Percentiles rank a stretch among this genome's conserved stretches.
These are phyloP conservation scores for Rhizoctonia solani DNA, from an alignment of 1,284 basidiomycete genomes.

Conservation along the genomic window DNA sequence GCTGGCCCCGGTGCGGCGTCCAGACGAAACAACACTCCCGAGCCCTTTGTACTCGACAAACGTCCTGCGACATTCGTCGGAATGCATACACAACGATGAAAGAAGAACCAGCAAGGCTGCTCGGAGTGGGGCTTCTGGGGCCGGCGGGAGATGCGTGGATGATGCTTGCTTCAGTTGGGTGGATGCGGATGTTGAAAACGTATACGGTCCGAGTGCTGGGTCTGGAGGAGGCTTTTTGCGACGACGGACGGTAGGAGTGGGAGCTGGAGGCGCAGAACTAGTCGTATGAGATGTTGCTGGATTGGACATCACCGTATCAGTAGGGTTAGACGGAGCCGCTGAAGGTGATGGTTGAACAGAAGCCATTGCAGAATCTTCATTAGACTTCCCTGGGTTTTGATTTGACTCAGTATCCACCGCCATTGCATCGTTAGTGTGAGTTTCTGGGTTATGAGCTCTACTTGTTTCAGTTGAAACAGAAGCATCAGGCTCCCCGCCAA, in stretches of 20 bases:
- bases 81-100: slow-evolving; percentile 11
- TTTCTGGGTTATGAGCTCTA: too few relatives aligned
- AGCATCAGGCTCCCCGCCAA: too few relatives aligned
- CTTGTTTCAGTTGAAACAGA: too few relatives aligned
- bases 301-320: too few relatives aligned
- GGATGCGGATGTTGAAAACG: not conserved
- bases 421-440: too few relatives aligned
- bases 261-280: slow-evolving; percentile 4
- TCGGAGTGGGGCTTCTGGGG: slow-evolving; percentile 9
- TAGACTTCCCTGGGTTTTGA: too few relatives aligned
- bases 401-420: too few relatives aligned
- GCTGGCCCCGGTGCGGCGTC: not conserved
- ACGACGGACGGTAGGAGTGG: not conserved
- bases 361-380: too few relatives aligned
- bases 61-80: slow-evolving; percentile 6
- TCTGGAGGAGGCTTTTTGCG: slow-evolving; percentile 23
- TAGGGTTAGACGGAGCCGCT: too few relatives aligned
- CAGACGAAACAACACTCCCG: not conserved
- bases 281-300: too few relatives aligned
- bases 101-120: slow-evolving; percentile 19
- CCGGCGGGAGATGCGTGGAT: not conserved
- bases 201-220: slow-evolving; percentile 25
- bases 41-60: slow-evolving; percentile 1
- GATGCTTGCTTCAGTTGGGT: not conserved
- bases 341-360: too few relatives aligned